Base-by-base conservation (phyloP, 108 stramenopile genomes). In the Discostella stelligeroides region DNA sequence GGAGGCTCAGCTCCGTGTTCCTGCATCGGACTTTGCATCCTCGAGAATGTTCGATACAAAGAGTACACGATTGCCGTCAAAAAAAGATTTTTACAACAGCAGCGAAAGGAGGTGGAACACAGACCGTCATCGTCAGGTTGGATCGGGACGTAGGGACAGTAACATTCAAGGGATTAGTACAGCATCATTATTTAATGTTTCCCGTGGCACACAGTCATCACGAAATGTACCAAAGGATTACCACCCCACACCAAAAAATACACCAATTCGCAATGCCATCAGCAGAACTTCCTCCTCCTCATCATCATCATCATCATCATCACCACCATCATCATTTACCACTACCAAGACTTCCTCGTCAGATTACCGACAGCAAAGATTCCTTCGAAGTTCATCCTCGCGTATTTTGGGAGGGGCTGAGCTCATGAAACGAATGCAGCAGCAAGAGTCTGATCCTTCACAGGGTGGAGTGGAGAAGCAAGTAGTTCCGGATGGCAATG, bases 1-100 rank as follows among this genome's bases (percentile, higher is more conserved):
- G n/a, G 76, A 77, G 40, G 76, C 76, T 2, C 46, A 59, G 41
- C 24, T 63, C 7, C 68, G 76, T 13, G 34, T 55, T 56, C 13
- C 25, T 17, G 28, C 27, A 1, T 54, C 12, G n/a, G 7, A 49
- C 1, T 29, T 28, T 15, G 13, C 53, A 4, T 54, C 53, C 24
- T 54, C 51, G 53, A 54, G 46, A 14, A 63, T 47, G 62, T 63
- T 15, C 7, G 62, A 63, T 11, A 20, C 7, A 8, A 63, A 27
- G 62, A 48, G 25, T 6, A 25, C 25, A 24, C 51, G 51, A 53
- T 8, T 11, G 21, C 0, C 51, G 25, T 13, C 11, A 28, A 29
- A 28, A 7, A 49, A 49, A 0, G 37, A n/a, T 0, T 15, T 37
- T 15, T 21, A 59, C 30, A 18, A 38, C 21, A 40, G 0, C 0